phyloP scores from a whole-genome alignment of 2,329 filamentous ascomycete genomes.

The Penicillium olsonii region DNA sequence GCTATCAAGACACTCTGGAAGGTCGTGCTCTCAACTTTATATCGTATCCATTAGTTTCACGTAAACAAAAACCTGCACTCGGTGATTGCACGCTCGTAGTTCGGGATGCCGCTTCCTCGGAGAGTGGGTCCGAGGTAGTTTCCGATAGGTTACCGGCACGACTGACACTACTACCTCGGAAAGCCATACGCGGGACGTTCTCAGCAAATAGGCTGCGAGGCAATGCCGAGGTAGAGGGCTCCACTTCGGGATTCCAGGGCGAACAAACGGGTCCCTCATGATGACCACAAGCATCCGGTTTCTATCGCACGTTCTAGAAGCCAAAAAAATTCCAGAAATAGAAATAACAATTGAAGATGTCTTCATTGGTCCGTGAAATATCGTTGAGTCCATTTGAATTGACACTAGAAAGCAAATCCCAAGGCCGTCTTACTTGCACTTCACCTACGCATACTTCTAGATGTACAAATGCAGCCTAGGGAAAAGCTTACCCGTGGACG shows the following conservation, averaged over 20 bases:
- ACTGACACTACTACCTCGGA: not conserved
- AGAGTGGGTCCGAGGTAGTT: not conserved
- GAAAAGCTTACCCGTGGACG: too few relatives aligned
- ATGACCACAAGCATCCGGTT: too few relatives aligned
- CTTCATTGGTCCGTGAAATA: too few relatives aligned
- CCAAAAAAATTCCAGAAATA: too few relatives aligned
- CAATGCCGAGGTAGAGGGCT: not conserved
- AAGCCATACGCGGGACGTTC: not conserved
- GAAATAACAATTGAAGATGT: too few relatives aligned
- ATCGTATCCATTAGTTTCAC: not conserved
- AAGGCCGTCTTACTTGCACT: too few relatives aligned
- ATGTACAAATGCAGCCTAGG: too few relatives aligned
- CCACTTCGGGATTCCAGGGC: not conserved
- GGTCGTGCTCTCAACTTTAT: not conserved
- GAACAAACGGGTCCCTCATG: too few relatives aligned
- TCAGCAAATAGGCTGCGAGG: not conserved
- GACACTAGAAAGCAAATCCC: too few relatives aligned
- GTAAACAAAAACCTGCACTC: not conserved
- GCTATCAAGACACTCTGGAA: not conserved
- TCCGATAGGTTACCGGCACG: conserved; percentile 1
- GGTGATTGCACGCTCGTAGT: not conserved
- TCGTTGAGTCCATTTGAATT: too few relatives aligned
- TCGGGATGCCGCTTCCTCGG: conserved; percentile 4
- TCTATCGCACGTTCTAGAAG: too few relatives aligned
- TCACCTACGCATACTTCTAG: too few relatives aligned